Base-by-base conservation (phyloP, 208 protist species). In the Borovskyia barvae region DNA sequence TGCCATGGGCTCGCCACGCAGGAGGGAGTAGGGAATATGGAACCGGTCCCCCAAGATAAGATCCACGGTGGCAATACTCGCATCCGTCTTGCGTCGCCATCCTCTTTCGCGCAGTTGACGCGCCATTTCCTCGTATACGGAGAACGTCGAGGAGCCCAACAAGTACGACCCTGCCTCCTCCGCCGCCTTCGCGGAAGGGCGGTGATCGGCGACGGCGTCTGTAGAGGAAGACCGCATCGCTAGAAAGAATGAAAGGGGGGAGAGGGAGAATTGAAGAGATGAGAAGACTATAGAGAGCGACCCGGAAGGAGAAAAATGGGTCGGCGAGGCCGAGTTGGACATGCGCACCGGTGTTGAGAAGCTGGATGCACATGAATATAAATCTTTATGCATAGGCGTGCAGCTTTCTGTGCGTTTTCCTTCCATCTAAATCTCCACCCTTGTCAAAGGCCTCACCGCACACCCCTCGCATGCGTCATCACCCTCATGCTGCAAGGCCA, bases 71-170 rank as follows among this genome's bases (percentile, higher is more conserved):
- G 75, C 71, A 19, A 78, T 42, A 8, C 35, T 48, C 9, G 43
- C 6, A 20, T 49, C 51, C 2, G 57, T 50, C 43, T 68, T 64
- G 49, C 69, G 60, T 24, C 24, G 66, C 85, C 88, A 92, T 1
- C 80, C 81, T 11, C 62, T 47, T 48, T 63, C 50, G 19, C 66
- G 64, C 54, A 96, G 76, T 49, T 91, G 80, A 40, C 43, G 32
- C n/a, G 69, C 77, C 77, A 90, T 90, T 46, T 88, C 85, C 40
- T 92, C 87, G 51, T 92, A 96, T 22, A 96, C 87, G 26, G 80
- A 90, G 66, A 96, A 96, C 43, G 48, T 68, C 11, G 65, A 65
- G 14, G 59, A 50, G 32, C 87, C 83, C 7, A 88, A 28, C 54
- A 87, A 90, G 58, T 65, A 75, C 1, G 60, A 51, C 24, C 68